These are phyloP conservation scores for Metschnikowia henanensis DNA, from an alignment of 805 yeast genomes.

Conservation along the genomic window DNA sequence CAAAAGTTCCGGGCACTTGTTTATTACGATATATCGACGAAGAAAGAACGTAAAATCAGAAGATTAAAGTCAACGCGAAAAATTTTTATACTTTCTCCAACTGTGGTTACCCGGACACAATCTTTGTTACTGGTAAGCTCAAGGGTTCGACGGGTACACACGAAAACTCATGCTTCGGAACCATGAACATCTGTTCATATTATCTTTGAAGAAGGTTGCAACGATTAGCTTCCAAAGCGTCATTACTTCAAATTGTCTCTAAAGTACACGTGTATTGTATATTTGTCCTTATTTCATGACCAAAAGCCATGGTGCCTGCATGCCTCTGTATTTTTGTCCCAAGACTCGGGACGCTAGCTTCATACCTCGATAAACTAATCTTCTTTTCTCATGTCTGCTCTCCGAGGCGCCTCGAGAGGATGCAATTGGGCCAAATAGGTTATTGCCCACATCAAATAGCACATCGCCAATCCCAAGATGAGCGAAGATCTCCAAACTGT, in stretches of 20 bases:
- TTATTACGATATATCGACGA: too few species aligned
- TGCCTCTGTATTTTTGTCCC: not conserved
- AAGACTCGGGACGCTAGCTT: not conserved
- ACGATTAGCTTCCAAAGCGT: too few species aligned
- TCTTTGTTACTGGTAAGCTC: too few species aligned
- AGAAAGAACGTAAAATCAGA: too few species aligned
- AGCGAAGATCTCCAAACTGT: slow-evolving; percentile 48
- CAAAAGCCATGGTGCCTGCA: slow-evolving; percentile 8
- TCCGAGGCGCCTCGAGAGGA: slow-evolving; percentile 87
- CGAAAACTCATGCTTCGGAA: too few species aligned
- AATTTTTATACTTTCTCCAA: slow-evolving; percentile 4
- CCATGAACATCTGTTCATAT: too few species aligned
- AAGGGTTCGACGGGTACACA: too few species aligned
- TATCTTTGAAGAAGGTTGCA: too few species aligned
- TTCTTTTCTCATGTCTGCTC: slow-evolving; percentile 90
- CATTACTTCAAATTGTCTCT: too few species aligned
- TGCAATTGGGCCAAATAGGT: slow-evolving; percentile 86
- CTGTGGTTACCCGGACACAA: slow-evolving; percentile 11
- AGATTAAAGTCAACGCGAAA: too few species aligned
- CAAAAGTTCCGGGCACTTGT: too few species aligned
- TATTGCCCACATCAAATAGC: slow-evolving; percentile 89
- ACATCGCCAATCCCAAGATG: slow-evolving; percentile 70
- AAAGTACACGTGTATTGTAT: not conserved
- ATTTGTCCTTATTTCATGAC: not conserved
- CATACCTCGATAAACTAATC: not conserved